Base-by-base conservation (phyloP, 2,329 filamentous ascomycete genomes). In the Clonostachys sp. region DNA sequence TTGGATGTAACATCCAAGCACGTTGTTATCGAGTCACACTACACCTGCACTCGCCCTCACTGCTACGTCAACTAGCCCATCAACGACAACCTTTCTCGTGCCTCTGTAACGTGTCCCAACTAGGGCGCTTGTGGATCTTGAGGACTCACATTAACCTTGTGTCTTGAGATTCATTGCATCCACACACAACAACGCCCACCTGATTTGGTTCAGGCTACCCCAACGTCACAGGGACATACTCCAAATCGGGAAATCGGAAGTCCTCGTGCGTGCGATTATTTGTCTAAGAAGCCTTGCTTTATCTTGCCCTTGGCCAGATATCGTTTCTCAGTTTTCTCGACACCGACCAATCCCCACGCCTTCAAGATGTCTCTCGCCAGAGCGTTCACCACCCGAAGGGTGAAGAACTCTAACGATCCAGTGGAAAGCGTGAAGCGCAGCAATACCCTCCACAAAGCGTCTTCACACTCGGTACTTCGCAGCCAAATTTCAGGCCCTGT, bases 401-500 rank as follows among this genome's bases (percentile, higher is more conserved):
- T 71, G 55, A 51, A 61, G 48, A 76, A 79, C 56, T 68, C 69
- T 51, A 61, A 73, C 51, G 68, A 75, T 51, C 58, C 73, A 41
- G 72, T 74, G 24, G 71, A 73, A 24, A 56, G 59, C n/a, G 64
- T 64, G 49, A 69, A 73, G 43, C 73, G 77, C 57, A 78, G 72
- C 65, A 74, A 73, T 59, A 75, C 74, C n/a, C 34, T 49, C 6
- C 41, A 68, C 68, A 58, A 78, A 75, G 63, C 73, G 65, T 50
- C 62, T 63, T 49, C 57, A 57, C 53, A 54, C 61, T 55, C 53
- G 68, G 61, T 66, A 41, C 53, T 83, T 55, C 80, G 86, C 50
- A 66, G 77, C 63, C 85, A 91, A 72, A 99, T 99, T 63, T 99
- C 94, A 2, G 82, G 78, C 4, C 94, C 94, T 1, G 78, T 96